Percentiles rank a stretch among this genome's conserved stretches.
Evolutionary conservation across 2,329 filamentous ascomycete species (phyloP).

Genomic region (Arthrinium phaeospermum): DNA sequence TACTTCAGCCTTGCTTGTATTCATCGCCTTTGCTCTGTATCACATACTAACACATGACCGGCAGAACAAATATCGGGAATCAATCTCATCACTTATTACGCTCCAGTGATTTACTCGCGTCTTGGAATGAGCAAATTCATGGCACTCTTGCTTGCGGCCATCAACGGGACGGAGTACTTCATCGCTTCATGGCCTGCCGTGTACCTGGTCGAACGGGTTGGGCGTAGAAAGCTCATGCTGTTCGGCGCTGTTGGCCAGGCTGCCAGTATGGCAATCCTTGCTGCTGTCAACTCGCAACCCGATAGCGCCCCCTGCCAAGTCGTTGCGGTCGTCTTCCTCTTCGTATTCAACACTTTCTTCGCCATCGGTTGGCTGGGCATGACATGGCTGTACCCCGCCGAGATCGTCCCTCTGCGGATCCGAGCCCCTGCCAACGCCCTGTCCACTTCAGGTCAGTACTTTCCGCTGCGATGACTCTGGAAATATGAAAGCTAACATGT

Average conservation of each 20-base stretch:
- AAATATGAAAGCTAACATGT: slow-evolving; percentile 29
- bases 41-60: slow-evolving; percentile 44
- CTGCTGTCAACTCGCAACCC: slow-evolving; percentile 45
- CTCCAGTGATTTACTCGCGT: slow-evolving; percentile 54
- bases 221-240: slow-evolving; percentile 74
- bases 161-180: slow-evolving; percentile 56
- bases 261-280: slow-evolving; percentile 68
- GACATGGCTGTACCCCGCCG: slow-evolving; percentile 65
- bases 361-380: slow-evolving; percentile 59
- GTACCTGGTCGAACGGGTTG: slow-evolving; percentile 69
- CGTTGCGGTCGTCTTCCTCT: slow-evolving; percentile 47
- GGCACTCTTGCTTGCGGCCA: slow-evolving; percentile 62
- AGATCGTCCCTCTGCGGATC: slow-evolving; percentile 58
- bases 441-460: slow-evolving; percentile 42
- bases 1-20: background rate
- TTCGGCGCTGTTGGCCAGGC: slow-evolving; percentile 70
- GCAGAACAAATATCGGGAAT: slow-evolving; percentile 51
- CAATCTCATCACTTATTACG: slow-evolving; percentile 51
- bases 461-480: slow-evolving; percentile 16
- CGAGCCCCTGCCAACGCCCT: slow-evolving; percentile 64
- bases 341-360: slow-evolving; percentile 60
- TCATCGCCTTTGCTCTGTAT: slow-evolving; percentile 34
- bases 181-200: slow-evolving; percentile 64
- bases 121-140: slow-evolving; percentile 59
- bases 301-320: slow-evolving; percentile 35